A percentile compares a stretch with the other conserved stretches of the same genome.
phyloP scores from a whole-genome alignment of 1,284 basidiomycete species.

The Ceratobasidium sp. region DNA sequence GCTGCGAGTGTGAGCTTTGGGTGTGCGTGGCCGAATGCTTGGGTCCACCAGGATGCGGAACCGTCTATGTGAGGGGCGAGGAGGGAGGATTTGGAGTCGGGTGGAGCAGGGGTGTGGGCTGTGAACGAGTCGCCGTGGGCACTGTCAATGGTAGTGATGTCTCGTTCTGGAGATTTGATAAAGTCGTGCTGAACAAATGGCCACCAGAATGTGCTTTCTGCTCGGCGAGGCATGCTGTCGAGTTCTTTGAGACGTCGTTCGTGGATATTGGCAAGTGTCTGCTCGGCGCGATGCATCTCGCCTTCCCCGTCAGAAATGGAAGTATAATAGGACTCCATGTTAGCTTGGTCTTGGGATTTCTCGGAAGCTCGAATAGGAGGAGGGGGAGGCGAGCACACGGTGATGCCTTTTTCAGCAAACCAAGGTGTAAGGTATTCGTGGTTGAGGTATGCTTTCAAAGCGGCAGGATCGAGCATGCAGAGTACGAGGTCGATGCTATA shows the following conservation, averaged over 20 bases:
- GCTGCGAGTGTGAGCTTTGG: slow-evolving; percentile 86
- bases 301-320: slow-evolving; percentile 52
- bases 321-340: slow-evolving; percentile 80
- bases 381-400: slow-evolving; percentile 67
- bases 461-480: slow-evolving; percentile 57
- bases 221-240: slow-evolving; percentile 81
- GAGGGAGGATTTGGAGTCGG: slow-evolving; percentile 57
- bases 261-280: slow-evolving; percentile 77
- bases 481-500: slow-evolving; percentile 91
- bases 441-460: slow-evolving; percentile 90
- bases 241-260: slow-evolving; percentile 74
- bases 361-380: slow-evolving; percentile 72
- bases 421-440: slow-evolving; percentile 85
- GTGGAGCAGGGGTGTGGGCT: slow-evolving; percentile 63
- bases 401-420: slow-evolving; percentile 74
- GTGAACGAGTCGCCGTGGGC: slow-evolving; percentile 90
- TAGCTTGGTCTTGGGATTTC: slow-evolving; percentile 64
- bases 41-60: slow-evolving; percentile 99
- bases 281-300: slow-evolving; percentile 60
- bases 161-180: slow-evolving; percentile 69
- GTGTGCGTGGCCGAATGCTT: slow-evolving; percentile 88
- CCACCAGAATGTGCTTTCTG: slow-evolving; percentile 92
- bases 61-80: slow-evolving; percentile 86
- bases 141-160: slow-evolving; percentile 93
- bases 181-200: slow-evolving; percentile 95